Evolutionary conservation across 2,329 filamentous ascomycete species (phyloP).

Genomic region (Paracorniculantispora psalliotae): DNA sequence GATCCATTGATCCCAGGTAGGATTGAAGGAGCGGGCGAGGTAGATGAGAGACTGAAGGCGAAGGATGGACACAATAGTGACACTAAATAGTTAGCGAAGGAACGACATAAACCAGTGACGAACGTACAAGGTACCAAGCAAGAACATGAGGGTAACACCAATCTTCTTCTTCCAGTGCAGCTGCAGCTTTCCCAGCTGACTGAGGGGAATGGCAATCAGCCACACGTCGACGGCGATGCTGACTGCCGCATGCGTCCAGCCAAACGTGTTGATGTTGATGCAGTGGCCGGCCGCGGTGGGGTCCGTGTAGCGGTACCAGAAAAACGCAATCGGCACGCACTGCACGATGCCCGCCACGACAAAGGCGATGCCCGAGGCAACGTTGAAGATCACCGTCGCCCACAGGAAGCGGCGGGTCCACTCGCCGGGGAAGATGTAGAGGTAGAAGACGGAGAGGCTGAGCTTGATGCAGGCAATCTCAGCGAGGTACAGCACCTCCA

Average conservation of each 20-base stretch:
- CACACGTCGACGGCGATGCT: constrained; percentile 49
- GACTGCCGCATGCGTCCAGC: constrained; percentile 47
- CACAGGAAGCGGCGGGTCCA: constrained; percentile 36
- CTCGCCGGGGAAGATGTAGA: constrained; percentile 46
- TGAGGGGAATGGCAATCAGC: constrained; percentile 47
- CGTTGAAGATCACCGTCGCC: constrained; percentile 36
- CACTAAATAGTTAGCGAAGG: constrained; percentile 13
- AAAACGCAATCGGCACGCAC: constrained; percentile 45
- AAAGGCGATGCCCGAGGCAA: constrained; percentile 37
- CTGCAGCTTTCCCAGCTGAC: constrained; percentile 37
- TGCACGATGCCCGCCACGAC: constrained; percentile 43
- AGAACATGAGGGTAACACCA: constrained; percentile 46
- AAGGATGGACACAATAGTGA: constrained; percentile 22
- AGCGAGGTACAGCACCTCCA: constrained; percentile 42
- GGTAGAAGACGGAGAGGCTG: constrained; percentile 50
- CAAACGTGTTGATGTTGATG: constrained; percentile 43
- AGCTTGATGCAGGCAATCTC: constrained; percentile 44
- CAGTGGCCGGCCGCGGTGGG: constrained; percentile 40
- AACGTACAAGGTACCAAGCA: constrained; percentile 41
- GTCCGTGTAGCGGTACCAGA: constrained; percentile 49
- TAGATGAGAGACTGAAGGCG: constrained; percentile 20
- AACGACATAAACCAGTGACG: constrained; percentile 17
- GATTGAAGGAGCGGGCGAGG: constrained; percentile 21
- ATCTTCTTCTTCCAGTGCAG: constrained; percentile 45
- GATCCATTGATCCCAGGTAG: constrained; percentile 21